These are phyloP conservation scores for Mortierella claussenii DNA, from an alignment of 192 early-diverging fungal genomes.

Conservation along the genomic window DNA sequence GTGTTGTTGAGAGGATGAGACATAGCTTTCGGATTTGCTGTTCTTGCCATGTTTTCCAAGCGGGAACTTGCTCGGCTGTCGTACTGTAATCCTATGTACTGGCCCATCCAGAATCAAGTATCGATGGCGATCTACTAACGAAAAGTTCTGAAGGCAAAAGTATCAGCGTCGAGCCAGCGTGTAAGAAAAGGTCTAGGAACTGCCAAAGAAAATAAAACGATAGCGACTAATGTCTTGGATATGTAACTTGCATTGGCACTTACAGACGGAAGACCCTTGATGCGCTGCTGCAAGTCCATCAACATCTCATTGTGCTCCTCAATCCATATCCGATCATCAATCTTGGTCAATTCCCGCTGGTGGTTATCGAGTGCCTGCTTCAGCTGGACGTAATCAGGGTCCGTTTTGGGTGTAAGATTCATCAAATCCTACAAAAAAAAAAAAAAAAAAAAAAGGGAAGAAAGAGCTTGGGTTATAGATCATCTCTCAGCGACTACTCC, in stretches of 20 bases:
- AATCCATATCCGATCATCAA: conserved; percentile 51
- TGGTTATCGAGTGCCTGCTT: conserved; percentile 30
- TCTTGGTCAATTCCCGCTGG: conserved; percentile 39
- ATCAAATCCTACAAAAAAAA: conserved; percentile 20
- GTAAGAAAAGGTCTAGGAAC: too few relatives aligned
- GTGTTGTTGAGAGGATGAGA: too few relatives aligned
- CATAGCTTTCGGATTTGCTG: conserved; percentile 22
- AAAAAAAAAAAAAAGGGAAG: not conserved
- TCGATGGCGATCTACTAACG: conserved; percentile 42
- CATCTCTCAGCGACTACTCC: too few relatives aligned
- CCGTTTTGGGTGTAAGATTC: conserved; percentile 21
- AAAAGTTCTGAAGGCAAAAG: conserved; percentile 37
- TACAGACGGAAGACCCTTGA: conserved; percentile 46
- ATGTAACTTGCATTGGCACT: too few relatives aligned
- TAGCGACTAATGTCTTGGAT: too few relatives aligned
- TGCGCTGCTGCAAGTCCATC: conserved; percentile 43
- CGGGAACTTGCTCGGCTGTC: conserved; percentile 22
- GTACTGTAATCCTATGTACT: conserved; percentile 29
- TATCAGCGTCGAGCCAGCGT: not conserved
- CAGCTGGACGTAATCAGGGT: conserved; percentile 31
- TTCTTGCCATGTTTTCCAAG: conserved; percentile 2
- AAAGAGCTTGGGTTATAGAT: too few relatives aligned
- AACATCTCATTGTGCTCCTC: conserved; percentile 51
- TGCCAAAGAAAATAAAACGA: too few relatives aligned
- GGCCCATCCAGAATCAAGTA: conserved; percentile 49